Base-by-base conservation (phyloP, 305 asterid genomes). In the Lippia alba region DNA sequence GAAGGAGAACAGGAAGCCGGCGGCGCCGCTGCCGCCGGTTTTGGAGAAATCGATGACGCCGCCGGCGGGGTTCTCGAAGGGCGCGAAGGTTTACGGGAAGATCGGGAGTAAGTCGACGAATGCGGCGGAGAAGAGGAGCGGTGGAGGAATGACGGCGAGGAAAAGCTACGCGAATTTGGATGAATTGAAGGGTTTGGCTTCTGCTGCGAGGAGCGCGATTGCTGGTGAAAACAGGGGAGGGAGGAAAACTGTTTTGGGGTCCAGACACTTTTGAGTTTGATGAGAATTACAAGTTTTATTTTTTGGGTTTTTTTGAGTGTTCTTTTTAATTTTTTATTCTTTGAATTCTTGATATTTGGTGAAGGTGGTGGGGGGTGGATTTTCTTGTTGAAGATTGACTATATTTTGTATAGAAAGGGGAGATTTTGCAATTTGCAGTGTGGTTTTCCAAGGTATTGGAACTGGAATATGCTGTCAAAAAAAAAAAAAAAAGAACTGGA, bases 1-100 rank as follows among this genome's bases (percentile, higher is more conserved):
- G 73, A 94, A 91, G 74, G 99, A 91, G 85, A 94, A 94, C 41
- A 83, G 99, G 79, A 91, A 80, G 73, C 99, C 98, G 11, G 70
- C 65, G 33, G 33, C 83, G 1, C 67, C 69, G 40, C 73, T 84
- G 80, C 84, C 88, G 14, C 80, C 83, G 8, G 55, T 76, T 76
- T 76, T 78, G 70, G 87, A 87, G 81, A 77, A 82, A 73, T 76
- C 87, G 32, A 10, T 72, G 51, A 88, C 89, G 41, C 89, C 97
- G 30, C 87, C 94, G 15, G 82, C 85, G 0, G 71, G 65, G 8
- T 57, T 73, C 66, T 50, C 74, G 70, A 87, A 83, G 85, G 79
- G 86, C 56, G 86, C 87, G 65, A 80, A 77, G 78, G 32, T 72
- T 55, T 82, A 78, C 59, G 88, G 88, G 75, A 80, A 67, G 30